Evolutionary conservation across 1,284 basidiomycete species (phyloP).

Genomic region (Cryptococcus sp.): DNA sequence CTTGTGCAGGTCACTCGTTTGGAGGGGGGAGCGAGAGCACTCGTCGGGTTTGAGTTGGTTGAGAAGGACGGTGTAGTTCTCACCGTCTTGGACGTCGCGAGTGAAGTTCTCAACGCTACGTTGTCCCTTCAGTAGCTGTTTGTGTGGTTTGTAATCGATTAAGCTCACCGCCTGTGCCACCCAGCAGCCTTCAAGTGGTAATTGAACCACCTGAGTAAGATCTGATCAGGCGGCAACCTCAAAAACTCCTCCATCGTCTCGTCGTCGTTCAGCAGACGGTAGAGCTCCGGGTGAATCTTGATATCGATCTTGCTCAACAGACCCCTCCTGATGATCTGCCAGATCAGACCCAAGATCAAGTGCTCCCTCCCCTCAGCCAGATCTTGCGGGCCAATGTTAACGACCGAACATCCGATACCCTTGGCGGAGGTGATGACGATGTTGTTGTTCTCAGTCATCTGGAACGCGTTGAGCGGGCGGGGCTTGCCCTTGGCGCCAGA

Average conservation of each 20-base stretch:
- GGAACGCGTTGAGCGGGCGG: conserved; percentile 81
- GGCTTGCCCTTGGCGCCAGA: conserved; percentile 60
- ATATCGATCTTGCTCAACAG: conserved; percentile 93
- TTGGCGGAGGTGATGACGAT: conserved; percentile 98
- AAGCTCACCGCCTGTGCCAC: conserved; percentile 71
- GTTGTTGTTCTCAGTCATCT: conserved; percentile 99
- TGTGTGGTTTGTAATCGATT: background rate
- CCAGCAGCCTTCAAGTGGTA: conserved; percentile 95
- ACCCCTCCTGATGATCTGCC: conserved; percentile 96
- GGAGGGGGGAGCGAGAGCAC: conserved; percentile 88
- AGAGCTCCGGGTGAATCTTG: conserved; percentile 95
- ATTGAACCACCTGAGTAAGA: conserved; percentile 96
- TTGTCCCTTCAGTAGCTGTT: conserved; percentile 6
- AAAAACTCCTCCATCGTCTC: conserved; percentile 96
- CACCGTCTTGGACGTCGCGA: conserved; percentile 88
- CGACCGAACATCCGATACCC: conserved; percentile 96
- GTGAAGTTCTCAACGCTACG: conserved; percentile 92
- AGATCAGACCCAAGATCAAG: conserved; percentile 96
- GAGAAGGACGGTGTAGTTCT: conserved; percentile 94
- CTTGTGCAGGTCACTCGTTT: conserved; percentile 73
- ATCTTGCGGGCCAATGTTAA: conserved; percentile 95
- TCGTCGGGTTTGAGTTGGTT: conserved; percentile 92
- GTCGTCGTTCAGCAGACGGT: conserved; percentile 89
- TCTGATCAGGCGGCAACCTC: conserved; percentile 91
- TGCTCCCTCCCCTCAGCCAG: conserved; percentile 92